A percentile compares a stretch with the other conserved stretches of the same genome.
These are phyloP conservation scores for Chaetomium globosum DNA, from an alignment of 2,329 filamentous ascomycete species.

Conservation along the genomic window DNA sequence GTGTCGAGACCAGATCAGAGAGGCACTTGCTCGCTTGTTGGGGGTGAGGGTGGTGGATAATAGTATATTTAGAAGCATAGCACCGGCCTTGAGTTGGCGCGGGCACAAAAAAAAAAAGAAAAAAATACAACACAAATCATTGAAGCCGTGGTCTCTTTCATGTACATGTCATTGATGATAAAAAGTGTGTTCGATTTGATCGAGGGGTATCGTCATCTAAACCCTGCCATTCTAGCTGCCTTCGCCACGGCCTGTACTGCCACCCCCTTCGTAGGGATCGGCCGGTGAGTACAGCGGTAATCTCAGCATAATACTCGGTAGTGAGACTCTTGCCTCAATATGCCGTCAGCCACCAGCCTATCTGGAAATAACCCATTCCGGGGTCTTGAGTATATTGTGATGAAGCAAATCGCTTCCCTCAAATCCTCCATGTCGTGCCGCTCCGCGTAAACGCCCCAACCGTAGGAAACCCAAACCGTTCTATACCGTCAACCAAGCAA, in stretches of 20 bases:
- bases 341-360: background rate
- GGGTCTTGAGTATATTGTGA: background rate
- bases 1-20: background rate
- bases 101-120: background rate
- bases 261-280: too few species aligned
- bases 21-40: background rate
- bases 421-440: background rate
- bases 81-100: background rate
- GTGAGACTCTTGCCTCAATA: background rate
- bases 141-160: background rate
- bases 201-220: background rate
- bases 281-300: too few species aligned
- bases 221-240: background rate
- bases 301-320: background rate
- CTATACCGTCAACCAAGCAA: background rate
- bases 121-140: background rate
- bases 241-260: background rate
- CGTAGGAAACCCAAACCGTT: background rate
- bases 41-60: background rate
- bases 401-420: background rate
- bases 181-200: background rate
- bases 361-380: background rate
- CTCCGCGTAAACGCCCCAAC: background rate
- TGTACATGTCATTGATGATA: background rate
- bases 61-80: constrained; percentile 1